Percentiles rank a stretch among this genome's conserved stretches.
Conservation (phyloP, 2,329 filamentous ascomycete genomes). For the Apiospora arundinis region DNA sequence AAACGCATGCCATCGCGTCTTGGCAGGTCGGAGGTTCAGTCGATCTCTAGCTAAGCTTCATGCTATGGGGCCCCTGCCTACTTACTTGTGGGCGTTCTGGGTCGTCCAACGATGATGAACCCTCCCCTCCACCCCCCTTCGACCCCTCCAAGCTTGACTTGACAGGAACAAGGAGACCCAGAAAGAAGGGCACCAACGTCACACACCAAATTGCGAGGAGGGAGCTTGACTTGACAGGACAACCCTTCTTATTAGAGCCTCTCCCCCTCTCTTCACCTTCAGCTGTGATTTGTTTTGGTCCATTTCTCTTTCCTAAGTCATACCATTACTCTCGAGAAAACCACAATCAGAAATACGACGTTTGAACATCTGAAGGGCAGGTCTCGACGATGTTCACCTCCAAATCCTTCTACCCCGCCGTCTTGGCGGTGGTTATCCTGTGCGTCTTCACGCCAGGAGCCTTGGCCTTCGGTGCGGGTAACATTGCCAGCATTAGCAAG, state of each 20-base stretch:
- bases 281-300: neutral
- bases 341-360: neutral
- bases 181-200: conserved; percentile 15
- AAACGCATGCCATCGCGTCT: conserved; percentile 17
- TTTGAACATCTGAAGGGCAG: conserved; percentile 14
- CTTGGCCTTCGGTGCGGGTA: conserved; percentile 85
- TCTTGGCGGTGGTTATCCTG: conserved; percentile 65
- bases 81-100: neutral
- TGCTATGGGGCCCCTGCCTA: conserved; percentile 12
- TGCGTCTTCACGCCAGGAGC: conserved; percentile 71
- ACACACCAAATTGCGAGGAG: conserved; percentile 6
- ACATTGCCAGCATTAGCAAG: conserved; percentile 81
- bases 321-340: conserved; percentile 6
- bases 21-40: conserved; percentile 16
- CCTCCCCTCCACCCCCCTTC: conserved; percentile 1
- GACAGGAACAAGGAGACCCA: conserved; percentile 6
- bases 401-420: conserved; percentile 55
- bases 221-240: neutral
- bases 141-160: conserved; percentile 16
- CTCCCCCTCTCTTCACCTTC: neutral
- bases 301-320: neutral
- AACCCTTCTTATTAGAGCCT: neutral
- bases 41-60: conserved; percentile 22
- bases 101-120: conserved; percentile 14
- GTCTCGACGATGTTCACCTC: conserved; percentile 48